phyloP scores from a whole-genome alignment of 164 flowering plant genomes.

The Malania oleifera region DNA sequence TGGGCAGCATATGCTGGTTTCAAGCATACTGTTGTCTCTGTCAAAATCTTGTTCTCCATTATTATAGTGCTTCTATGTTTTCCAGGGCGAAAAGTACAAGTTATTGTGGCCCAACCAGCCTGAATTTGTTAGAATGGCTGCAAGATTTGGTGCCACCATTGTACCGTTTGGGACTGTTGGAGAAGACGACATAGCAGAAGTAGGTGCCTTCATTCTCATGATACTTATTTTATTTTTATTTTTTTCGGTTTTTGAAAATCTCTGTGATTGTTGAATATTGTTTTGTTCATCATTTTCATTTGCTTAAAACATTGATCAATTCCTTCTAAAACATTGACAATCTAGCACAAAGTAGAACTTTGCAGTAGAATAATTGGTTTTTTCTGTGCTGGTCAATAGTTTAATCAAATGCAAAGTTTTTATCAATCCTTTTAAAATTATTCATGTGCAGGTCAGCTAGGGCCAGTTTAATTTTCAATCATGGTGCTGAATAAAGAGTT shows the following conservation, averaged over 20 bases:
- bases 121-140: slow-evolving; percentile 96
- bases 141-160: slow-evolving; percentile 78
- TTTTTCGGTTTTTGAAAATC: background rate
- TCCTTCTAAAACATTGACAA: too few species aligned
- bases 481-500: too few species aligned
- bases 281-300: background rate
- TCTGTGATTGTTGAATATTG: background rate
- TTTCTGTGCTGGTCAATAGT: too few species aligned
- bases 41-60: background rate
- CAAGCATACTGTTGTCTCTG: background rate
- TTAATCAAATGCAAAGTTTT: too few species aligned
- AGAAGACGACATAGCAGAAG: slow-evolving; percentile 73
- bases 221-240: background rate
- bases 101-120: slow-evolving; percentile 81
- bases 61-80: slow-evolving; percentile 6
- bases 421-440: too few species aligned
- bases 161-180: slow-evolving; percentile 90
- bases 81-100: slow-evolving; percentile 79
- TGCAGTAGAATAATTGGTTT: too few species aligned
- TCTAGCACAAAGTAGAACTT: too few species aligned
- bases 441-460: too few species aligned
- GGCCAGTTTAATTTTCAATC: too few species aligned
- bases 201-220: slow-evolving; percentile 20
- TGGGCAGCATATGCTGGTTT: background rate
- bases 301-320: too few species aligned